phyloP scores from a whole-genome alignment of 257 asterid genomes.

The Ehretia macrophylla region DNA sequence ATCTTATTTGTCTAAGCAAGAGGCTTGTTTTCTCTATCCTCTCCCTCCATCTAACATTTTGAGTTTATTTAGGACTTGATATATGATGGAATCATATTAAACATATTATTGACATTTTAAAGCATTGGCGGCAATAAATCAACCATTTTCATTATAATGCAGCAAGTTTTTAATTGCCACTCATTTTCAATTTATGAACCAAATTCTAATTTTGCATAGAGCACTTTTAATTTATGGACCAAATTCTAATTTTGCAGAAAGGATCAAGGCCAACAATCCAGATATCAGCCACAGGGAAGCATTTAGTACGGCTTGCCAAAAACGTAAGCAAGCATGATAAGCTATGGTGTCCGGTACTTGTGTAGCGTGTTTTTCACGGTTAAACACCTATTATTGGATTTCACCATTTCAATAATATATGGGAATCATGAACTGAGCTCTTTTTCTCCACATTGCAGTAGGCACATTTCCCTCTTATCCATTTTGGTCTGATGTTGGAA shows the following conservation, averaged over 20 bases:
- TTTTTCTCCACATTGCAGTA: constrained; percentile 38
- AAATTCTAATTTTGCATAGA: not conserved
- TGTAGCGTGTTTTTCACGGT: no score
- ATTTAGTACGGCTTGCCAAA: constrained; percentile 90
- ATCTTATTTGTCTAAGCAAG: no score
- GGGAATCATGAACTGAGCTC: not conserved
- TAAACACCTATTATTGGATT: not conserved
- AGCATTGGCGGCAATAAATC: no score
- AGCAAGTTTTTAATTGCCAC: no score
- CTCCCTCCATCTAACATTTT: no score
- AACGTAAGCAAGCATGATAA: constrained; percentile 51
- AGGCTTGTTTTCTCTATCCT: no score
- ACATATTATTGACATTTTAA: no score
- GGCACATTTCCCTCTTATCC: constrained; percentile 96
- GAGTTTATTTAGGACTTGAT: no score
- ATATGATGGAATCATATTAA: no score
- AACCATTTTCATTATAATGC: no score
- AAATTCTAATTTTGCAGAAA: constrained; percentile 33
- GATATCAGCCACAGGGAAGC: constrained; percentile 90
- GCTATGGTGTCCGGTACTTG: no score
- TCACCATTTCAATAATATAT: not conserved
- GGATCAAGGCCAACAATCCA: constrained; percentile 84
- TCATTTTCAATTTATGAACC: not conserved
- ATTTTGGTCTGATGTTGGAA: constrained; percentile 89
- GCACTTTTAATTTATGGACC: not conserved